These are phyloP conservation scores for Pachyrhizus erosus DNA, from an alignment of 306 rosid species.

Conservation along the genomic window DNA sequence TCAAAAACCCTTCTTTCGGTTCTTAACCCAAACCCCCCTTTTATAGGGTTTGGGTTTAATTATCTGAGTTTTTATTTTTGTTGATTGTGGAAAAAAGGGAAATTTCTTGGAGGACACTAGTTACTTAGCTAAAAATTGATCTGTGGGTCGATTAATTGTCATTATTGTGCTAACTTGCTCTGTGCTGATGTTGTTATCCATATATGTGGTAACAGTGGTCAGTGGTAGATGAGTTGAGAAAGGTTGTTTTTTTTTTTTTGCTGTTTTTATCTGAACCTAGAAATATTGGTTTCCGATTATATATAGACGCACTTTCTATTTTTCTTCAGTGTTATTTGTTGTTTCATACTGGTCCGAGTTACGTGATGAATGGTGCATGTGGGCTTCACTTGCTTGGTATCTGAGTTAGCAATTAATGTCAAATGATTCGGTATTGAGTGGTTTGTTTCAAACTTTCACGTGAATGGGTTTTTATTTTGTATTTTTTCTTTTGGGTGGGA, in stretches of 20 bases:
- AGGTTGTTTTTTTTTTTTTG: too few species aligned
- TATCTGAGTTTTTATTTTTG: neutral
- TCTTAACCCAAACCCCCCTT: neutral
- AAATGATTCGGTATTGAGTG: neutral
- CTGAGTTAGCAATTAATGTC: neutral
- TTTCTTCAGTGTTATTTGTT: constrained; percentile 23
- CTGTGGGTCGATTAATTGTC: constrained; percentile 6
- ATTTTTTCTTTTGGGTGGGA: neutral
- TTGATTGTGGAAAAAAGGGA: neutral
- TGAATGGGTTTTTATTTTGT: neutral
- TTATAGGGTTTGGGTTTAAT: constrained; percentile 6
- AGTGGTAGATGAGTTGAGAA: neutral
- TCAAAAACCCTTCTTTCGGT: neutral
- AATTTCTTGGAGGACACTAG: neutral
- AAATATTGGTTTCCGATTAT: constrained; percentile 8
- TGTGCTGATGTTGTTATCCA: neutral
- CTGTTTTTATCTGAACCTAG: neutral
- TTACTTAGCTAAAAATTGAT: constrained; percentile 1
- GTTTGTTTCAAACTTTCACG: neutral
- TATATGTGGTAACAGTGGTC: neutral
- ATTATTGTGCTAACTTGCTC: neutral
- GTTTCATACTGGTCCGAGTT: constrained; percentile 18
- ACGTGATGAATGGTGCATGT: neutral
- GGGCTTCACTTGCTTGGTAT: constrained; percentile 11
- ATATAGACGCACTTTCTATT: neutral